These are phyloP conservation scores for Cordyceps cicadae DNA, from an alignment of 2,329 filamentous ascomycete species.

Conservation along the genomic window DNA sequence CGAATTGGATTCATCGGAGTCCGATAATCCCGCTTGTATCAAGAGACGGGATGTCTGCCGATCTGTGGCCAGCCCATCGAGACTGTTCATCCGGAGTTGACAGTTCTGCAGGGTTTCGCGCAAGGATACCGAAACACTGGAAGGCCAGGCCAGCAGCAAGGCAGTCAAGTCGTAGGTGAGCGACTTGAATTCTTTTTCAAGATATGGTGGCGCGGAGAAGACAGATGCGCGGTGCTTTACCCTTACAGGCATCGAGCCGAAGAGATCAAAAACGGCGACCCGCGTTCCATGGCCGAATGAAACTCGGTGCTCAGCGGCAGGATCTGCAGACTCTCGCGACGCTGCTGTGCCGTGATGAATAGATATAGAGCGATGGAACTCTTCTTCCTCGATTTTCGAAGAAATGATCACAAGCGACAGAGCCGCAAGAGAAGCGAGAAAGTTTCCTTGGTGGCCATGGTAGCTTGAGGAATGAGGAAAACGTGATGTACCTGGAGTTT, in stretches of 20 bases:
- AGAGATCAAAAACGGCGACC: slow-evolving; percentile 69
- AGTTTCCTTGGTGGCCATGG: slow-evolving; percentile 65
- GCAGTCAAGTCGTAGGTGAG: slow-evolving; percentile 52
- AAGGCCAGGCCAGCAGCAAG: slow-evolving; percentile 63
- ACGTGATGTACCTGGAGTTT: slow-evolving; percentile 62
- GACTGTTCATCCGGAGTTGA: slow-evolving; percentile 29
- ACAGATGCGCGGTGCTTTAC: slow-evolving; percentile 66
- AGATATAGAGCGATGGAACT: slow-evolving; percentile 55
- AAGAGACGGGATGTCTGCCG: slow-evolving; percentile 42
- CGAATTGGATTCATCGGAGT: slow-evolving; percentile 38
- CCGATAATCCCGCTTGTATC: slow-evolving; percentile 55
- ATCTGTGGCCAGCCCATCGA: slow-evolving; percentile 16
- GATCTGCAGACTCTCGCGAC: slow-evolving; percentile 54
- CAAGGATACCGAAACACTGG: slow-evolving; percentile 47
- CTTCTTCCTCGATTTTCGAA: slow-evolving; percentile 56
- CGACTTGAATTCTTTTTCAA: slow-evolving; percentile 56
- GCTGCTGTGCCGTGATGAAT: slow-evolving; percentile 63
- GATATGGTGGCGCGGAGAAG: slow-evolving; percentile 38
- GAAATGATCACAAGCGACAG: slow-evolving; percentile 70
- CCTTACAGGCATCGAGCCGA: slow-evolving; percentile 84
- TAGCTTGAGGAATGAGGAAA: slow-evolving; percentile 29
- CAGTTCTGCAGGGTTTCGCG: slow-evolving; percentile 38
- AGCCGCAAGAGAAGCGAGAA: slow-evolving; percentile 67
- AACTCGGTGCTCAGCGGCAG: slow-evolving; percentile 47
- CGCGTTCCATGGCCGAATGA: slow-evolving; percentile 61